A percentile compares a stretch with the other conserved stretches of the same genome.
phyloP scores from a whole-genome alignment of 2,329 filamentous ascomycete genomes.

The Neoarthrinium moseri region DNA sequence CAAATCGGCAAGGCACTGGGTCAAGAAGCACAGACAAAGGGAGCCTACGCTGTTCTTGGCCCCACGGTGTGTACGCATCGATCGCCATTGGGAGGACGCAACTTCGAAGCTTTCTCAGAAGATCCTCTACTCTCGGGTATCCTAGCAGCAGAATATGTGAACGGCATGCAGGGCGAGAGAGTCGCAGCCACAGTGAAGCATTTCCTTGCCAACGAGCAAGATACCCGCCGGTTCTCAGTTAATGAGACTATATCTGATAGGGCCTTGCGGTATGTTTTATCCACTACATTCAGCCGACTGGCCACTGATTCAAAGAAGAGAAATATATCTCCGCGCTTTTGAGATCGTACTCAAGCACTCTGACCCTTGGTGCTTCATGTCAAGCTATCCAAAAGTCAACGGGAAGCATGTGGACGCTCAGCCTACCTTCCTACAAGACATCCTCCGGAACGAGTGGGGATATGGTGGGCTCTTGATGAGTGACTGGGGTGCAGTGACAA shows the following conservation, averaged over 20 bases:
- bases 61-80: slow-evolving; percentile 63
- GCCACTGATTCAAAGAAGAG: slow-evolving; percentile 53
- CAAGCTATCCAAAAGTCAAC: slow-evolving; percentile 47
- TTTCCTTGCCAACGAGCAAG: slow-evolving; percentile 45
- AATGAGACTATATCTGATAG: slow-evolving; percentile 36
- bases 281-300: slow-evolving; percentile 33
- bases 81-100: slow-evolving; percentile 59
- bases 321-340: slow-evolving; percentile 65
- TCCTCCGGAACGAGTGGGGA: slow-evolving; percentile 1
- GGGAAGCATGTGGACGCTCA: not conserved
- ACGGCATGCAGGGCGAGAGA: slow-evolving; percentile 29
- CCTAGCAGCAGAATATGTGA: slow-evolving; percentile 27
- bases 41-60: slow-evolving; percentile 56
- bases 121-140: slow-evolving; percentile 32
- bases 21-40: slow-evolving; percentile 57
- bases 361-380: slow-evolving; percentile 56
- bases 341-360: slow-evolving; percentile 58
- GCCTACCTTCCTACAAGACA: not conserved
- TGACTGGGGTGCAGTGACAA: not conserved
- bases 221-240: slow-evolving; percentile 42
- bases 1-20: slow-evolving; percentile 53
- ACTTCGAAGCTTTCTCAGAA: slow-evolving; percentile 65
- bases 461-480: not conserved
- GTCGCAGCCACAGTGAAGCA: slow-evolving; percentile 33
- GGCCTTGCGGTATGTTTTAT: not conserved